Base-by-base conservation (phyloP, 2,329 filamentous ascomycete genomes). In the Penicillium sp. region DNA sequence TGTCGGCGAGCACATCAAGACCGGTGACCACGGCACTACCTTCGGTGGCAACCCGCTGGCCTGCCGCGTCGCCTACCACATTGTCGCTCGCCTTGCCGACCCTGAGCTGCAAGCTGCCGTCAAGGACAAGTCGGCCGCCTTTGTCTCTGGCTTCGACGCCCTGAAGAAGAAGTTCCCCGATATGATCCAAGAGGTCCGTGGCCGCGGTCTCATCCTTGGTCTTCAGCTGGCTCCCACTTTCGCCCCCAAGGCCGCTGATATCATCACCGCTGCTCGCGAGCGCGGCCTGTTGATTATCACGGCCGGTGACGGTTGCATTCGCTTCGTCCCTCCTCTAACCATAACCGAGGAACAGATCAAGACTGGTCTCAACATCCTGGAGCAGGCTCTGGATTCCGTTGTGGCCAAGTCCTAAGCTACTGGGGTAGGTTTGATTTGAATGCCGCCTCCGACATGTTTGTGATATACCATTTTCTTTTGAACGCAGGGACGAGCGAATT, bases 21-120 rank as follows among this genome's bases (percentile, higher is more conserved):
- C 81, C 27, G 90, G 92, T 52, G 92, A 97, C 71, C 92, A 97
- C 74, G 92, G 92, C 43, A 97, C 92, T 13, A 97, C 92, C 0
- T 97, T 96, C 65, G 92, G 92, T 49, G 92, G 92, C 33, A 97
- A 96, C 76, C 92, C 92, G 7, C 81, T 97, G 32, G 91, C 89
- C 2, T 90, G 85, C 66, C 84, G 91, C 26, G 77, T 97, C 7
- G 94, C 90, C 7, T 90, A 96, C 69, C 85, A 96, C 75, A 89
- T 97, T 52, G 85, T 99, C 50, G 81, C 80, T 26, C 84, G 90
- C 20, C 82, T 99, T 4, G 81, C 89, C 0, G 85, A 91, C 21
- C 79, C 84, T 0, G 78, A 82, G 43, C 78, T 97, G 43, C 88
- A 93, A 66, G 74, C 80, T 37, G 79, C 79, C 1, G 91, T 99